These are phyloP conservation scores for Skeletonema marinoi DNA, from an alignment of 108 stramenopile species.

Conservation along the genomic window DNA sequence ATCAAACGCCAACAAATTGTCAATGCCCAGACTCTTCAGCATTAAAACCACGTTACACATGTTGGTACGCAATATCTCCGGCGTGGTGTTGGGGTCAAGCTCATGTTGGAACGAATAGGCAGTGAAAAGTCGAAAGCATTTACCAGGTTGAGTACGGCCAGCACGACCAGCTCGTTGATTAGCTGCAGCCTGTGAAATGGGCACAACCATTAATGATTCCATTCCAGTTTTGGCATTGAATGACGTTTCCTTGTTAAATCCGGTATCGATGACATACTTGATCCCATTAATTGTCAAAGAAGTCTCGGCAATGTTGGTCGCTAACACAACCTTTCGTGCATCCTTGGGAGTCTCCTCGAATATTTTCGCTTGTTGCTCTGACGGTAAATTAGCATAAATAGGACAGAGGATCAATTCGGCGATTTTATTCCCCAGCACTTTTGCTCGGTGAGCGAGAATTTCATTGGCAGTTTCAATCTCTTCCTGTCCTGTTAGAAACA, in stretches of 20 bases:
- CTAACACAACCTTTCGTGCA: constrained; percentile 96
- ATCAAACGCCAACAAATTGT: constrained; percentile 97
- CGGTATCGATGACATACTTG: constrained; percentile 98
- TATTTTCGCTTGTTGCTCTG: constrained; percentile 99
- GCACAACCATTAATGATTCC: constrained; percentile 97
- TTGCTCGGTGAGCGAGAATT: constrained; percentile 86
- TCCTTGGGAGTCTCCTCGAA: constrained; percentile 96
- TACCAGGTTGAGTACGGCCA: constrained; percentile 97
- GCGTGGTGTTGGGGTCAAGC: constrained; percentile 96
- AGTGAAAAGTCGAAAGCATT: constrained; percentile 99
- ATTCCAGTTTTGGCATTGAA: constrained; percentile 97
- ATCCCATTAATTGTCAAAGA: constrained; percentile 98
- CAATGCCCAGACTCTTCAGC: constrained; percentile 98
- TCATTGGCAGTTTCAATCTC: constrained; percentile 98
- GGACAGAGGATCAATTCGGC: constrained; percentile 97
- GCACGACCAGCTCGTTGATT: constrained; percentile 95
- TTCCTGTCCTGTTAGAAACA: constrained; percentile 99
- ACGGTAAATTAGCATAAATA: constrained; percentile 96
- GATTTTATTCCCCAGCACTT: constrained; percentile 91
- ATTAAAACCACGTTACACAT: constrained; percentile 98
- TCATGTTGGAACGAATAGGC: constrained; percentile 98
- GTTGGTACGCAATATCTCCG: constrained; percentile 98
- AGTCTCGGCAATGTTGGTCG: constrained; percentile 99
- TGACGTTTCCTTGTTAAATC: constrained; percentile 97
- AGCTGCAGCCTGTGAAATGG: constrained; percentile 96